phyloP scores from a whole-genome alignment of 768 basidiomycete genomes.

The Serendipita sp. region DNA sequence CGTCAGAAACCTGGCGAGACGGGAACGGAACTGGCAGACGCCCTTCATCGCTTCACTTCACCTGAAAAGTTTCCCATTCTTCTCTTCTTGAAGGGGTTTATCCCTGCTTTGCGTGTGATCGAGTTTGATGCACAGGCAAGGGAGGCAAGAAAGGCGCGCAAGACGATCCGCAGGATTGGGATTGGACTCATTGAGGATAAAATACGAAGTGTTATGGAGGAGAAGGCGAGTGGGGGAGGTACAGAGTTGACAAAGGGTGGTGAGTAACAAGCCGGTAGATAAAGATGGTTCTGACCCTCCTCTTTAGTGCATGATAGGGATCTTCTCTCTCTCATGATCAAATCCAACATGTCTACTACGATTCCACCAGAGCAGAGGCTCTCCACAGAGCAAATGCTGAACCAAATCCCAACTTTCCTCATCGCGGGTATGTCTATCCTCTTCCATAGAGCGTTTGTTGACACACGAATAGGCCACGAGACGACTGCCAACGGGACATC shows the following conservation, averaged over 20 bases:
- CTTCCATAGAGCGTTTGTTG: background rate
- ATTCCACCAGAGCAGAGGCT: slow-evolving; percentile 37
- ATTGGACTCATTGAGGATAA: slow-evolving; percentile 19
- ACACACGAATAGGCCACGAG: slow-evolving; percentile 4
- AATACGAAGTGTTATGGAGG: slow-evolving; percentile 20
- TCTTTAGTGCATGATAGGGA: slow-evolving; percentile 25
- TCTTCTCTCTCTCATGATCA: slow-evolving; percentile 42
- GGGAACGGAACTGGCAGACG: background rate
- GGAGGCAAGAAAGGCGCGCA: slow-evolving; percentile 14
- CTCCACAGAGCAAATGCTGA: slow-evolving; percentile 45
- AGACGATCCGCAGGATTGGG: slow-evolving; percentile 18
- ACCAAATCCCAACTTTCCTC: slow-evolving; percentile 44
- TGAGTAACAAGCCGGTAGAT: background rate
- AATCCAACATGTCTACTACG: slow-evolving; percentile 50
- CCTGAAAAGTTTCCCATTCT: background rate
- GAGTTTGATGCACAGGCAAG: background rate
- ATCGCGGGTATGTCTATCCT: slow-evolving; percentile 27
- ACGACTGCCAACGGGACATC: slow-evolving; percentile 15
- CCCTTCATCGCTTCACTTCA: background rate
- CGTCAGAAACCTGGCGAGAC: slow-evolving; percentile 10
- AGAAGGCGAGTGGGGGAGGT: slow-evolving; percentile 23
- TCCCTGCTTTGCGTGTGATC: background rate
- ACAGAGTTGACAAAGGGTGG: background rate
- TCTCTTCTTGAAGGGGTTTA: background rate
- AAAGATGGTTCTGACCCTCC: background rate